Conservation (phyloP, 1,284 basidiomycete species). For the Moesziomyces sp. region DNA sequence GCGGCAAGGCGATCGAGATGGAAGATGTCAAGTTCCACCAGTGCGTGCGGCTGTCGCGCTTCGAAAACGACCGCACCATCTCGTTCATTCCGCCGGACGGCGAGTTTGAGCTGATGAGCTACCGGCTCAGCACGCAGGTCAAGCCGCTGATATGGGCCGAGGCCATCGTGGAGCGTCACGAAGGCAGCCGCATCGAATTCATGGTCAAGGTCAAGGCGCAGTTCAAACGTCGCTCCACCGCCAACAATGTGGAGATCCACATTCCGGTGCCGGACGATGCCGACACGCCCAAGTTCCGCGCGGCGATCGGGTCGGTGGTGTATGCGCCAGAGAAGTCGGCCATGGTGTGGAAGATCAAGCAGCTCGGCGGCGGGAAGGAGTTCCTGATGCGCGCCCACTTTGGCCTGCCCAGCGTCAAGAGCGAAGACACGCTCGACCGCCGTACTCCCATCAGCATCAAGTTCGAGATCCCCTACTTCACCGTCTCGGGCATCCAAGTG, state of each 20-base stretch:
- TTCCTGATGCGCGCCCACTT: slow-evolving; percentile 68
- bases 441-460: slow-evolving; percentile 94
- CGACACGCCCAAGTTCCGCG: slow-evolving; percentile 93
- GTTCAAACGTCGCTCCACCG: slow-evolving; percentile 94
- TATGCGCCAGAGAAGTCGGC: slow-evolving; percentile 67
- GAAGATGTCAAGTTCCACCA: slow-evolving; percentile 99
- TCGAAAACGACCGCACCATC: slow-evolving; percentile 99
- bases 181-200: slow-evolving; percentile 92
- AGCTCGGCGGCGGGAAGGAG: slow-evolving; percentile 66
- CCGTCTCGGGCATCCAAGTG: slow-evolving; percentile 91
- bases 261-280: slow-evolving; percentile 98
- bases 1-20: slow-evolving; percentile 99
- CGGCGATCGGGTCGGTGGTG: slow-evolving; percentile 62
- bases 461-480: slow-evolving; percentile 98
- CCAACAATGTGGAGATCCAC: slow-evolving; percentile 98
- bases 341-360: slow-evolving; percentile 68
- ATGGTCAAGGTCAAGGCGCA: slow-evolving; percentile 98
- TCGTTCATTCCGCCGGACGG: slow-evolving; percentile 99
- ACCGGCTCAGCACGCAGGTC: slow-evolving; percentile 92
- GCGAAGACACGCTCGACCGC: slow-evolving; percentile 81
- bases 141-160: slow-evolving; percentile 99
- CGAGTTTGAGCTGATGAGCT: slow-evolving; percentile 98
- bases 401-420: slow-evolving; percentile 66
- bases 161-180: slow-evolving; percentile 93
- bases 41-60: slow-evolving; percentile 97